These are phyloP conservation scores for Poa pratensis DNA, from an alignment of 176 grass and related monocot species.

Conservation along the genomic window DNA sequence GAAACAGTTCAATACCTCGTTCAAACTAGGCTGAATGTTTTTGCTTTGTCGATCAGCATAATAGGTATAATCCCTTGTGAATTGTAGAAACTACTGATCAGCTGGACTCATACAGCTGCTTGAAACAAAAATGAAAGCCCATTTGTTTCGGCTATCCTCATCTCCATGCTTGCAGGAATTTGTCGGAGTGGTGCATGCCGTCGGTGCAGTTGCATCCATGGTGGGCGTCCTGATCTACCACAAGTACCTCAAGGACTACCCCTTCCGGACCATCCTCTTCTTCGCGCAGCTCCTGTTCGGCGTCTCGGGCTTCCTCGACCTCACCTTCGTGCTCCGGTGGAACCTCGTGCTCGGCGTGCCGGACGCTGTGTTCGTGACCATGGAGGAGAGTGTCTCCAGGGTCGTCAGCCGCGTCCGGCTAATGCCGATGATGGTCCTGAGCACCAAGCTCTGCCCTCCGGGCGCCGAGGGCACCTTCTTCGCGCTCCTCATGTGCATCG, in stretches of 20 bases:
- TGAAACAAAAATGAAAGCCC: not conserved
- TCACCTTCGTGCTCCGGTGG: conserved; percentile 91
- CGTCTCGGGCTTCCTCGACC: conserved; percentile 70
- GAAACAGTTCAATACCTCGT: not conserved
- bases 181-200: conserved; percentile 75
- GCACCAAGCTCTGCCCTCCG: conserved; percentile 72
- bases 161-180: conserved; percentile 62
- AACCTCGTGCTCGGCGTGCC: conserved; percentile 72
- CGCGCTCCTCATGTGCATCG: conserved; percentile 91
- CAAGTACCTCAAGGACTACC: conserved; percentile 76
- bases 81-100: not conserved
- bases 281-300: conserved; percentile 80
- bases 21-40: not conserved
- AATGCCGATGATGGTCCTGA: conserved; percentile 91
- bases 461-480: conserved; percentile 93
- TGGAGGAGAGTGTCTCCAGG: conserved; percentile 71
- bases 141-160: not conserved
- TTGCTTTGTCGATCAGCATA: not conserved
- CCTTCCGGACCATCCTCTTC: conserved; percentile 80
- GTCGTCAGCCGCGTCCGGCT: conserved; percentile 66
- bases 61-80: not conserved
- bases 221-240: conserved; percentile 85
- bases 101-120: not conserved
- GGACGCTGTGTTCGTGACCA: conserved; percentile 64
- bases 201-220: conserved; percentile 86